Base-by-base conservation (phyloP, 2,329 filamentous ascomycete species). In the Botrytis cinerea region DNA sequence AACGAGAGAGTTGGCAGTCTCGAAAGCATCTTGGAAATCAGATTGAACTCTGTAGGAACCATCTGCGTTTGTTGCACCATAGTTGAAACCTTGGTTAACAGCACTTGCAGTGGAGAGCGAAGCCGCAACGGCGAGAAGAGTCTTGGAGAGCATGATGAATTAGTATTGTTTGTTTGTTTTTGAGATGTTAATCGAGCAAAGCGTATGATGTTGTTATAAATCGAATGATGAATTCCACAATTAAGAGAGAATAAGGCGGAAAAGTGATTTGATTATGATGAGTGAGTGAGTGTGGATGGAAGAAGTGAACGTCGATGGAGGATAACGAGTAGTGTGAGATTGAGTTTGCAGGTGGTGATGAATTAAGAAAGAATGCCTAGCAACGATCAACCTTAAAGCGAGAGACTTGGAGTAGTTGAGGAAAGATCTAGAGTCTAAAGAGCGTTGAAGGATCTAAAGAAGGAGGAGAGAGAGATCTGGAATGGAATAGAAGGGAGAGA, bases 11-110 rank as follows among this genome's bases (percentile, higher is more conserved):
- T 89, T 86, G 43, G 92, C 91, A 4, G 86, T 84, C 71, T 85
- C 89, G 86, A 95, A 94, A 81, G 92, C 89, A 75, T 85, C 83
- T 82, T 92, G 87, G 81, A 91, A 95, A 80, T 93, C 90, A 20
- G 85, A 78, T 79, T 92, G 87, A 71, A 79, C 78, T 84, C 92
- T 92, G 80, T 86, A 82, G 48, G 86, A 82, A 67, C 90, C 87
- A 78, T 89, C 87, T 66, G 85, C 87, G 80, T 90, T 89, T 74
- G 76, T 86, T 88, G 86, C 93, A 93, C 83, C 92, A 88, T 78
- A 86, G 84, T 84, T 92, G 88, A 82, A 92, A 78, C 92, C 92
- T 75, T 89, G 86, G 81, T 84, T 80, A 69, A 83, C 82, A 71
- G 82, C 82, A 77, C 82, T 81, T 22, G 82, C 81, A 57, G 84